Evolutionary conservation across 371 early-diverging fungal species (phyloP).

Genomic region (Rhizopus delemar): DNA sequence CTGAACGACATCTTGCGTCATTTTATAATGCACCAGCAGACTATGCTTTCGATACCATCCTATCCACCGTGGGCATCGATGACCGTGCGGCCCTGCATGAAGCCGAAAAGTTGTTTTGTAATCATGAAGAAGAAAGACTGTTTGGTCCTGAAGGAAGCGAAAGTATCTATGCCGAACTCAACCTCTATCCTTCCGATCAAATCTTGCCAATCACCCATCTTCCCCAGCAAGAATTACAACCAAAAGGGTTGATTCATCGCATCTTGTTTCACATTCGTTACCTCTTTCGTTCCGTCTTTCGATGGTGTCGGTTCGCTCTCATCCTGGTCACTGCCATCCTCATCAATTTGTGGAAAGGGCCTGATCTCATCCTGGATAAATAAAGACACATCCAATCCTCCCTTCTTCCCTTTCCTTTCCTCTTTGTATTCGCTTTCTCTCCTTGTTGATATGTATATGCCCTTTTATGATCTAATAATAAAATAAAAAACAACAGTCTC

Average conservation of each 20-base stretch:
- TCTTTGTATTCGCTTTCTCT: neutral
- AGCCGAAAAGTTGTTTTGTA: slow-evolving; percentile 19
- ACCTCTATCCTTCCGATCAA: slow-evolving; percentile 23
- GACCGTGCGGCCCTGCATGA: slow-evolving; percentile 25
- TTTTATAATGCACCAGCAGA: slow-evolving; percentile 37
- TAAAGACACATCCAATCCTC: neutral
- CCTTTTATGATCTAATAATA: neutral
- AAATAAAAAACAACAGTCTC: neutral
- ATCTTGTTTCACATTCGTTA: slow-evolving; percentile 34
- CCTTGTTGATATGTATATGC: neutral
- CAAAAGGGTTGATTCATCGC: slow-evolving; percentile 19
- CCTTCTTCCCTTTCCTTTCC: neutral
- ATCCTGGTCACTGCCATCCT: slow-evolving; percentile 53
- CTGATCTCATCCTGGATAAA: slow-evolving; percentile 43
- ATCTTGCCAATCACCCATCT: neutral
- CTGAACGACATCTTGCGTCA: slow-evolving; percentile 34
- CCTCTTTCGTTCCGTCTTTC: slow-evolving; percentile 47
- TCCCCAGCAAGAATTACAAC: neutral
- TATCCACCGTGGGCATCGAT: slow-evolving; percentile 28
- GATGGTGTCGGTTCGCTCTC: slow-evolving; percentile 59
- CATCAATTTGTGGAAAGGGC: slow-evolving; percentile 61
- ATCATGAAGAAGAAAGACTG: slow-evolving; percentile 10
- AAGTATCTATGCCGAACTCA: slow-evolving; percentile 13
- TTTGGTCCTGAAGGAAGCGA: slow-evolving; percentile 22
- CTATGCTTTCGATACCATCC: slow-evolving; percentile 29